Percentiles rank a stretch among this genome's conserved stretches.
phyloP scores from a whole-genome alignment of 495 filamentous ascomycete species.

The Tuber aestivum region DNA sequence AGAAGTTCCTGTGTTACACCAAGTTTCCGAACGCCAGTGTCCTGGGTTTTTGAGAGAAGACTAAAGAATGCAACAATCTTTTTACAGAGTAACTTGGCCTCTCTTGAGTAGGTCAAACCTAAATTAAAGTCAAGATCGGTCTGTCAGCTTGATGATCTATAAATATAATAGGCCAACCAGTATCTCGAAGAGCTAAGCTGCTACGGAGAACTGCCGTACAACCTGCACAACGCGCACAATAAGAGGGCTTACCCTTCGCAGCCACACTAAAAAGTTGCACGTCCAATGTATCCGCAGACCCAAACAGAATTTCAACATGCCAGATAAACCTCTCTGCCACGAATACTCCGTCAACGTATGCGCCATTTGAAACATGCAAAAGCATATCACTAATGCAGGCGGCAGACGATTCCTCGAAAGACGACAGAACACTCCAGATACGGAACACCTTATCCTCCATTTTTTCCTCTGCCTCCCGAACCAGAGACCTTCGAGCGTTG shows the following conservation, averaged over 20 bases:
- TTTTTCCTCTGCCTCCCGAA: constrained; percentile 78
- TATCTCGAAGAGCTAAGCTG: background rate
- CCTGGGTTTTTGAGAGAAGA: constrained; percentile 85
- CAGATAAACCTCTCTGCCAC: constrained; percentile 96
- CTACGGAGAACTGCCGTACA: background rate
- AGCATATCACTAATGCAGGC: constrained; percentile 99
- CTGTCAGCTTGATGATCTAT: constrained; percentile 31
- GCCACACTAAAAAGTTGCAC: constrained; percentile 60
- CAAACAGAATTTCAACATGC: constrained; percentile 90
- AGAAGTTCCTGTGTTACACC: constrained; percentile 96
- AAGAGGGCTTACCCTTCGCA: constrained; percentile 60
- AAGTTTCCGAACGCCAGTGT: constrained; percentile 75
- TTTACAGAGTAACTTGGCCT: constrained; percentile 96
- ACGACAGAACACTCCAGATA: constrained; percentile 96
- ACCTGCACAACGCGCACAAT: constrained; percentile 2
- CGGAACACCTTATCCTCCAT: constrained; percentile 98
- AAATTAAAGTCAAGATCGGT: constrained; percentile 37
- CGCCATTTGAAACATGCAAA: constrained; percentile 95
- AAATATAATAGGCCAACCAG: constrained; percentile 17
- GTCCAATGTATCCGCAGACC: constrained; percentile 79
- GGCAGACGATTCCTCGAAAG: constrained; percentile 94
- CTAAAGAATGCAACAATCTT: constrained; percentile 99
- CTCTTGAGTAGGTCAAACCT: constrained; percentile 86
- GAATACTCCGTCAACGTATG: constrained; percentile 88
- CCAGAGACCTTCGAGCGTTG: constrained; percentile 64